phyloP scores from a whole-genome alignment of 805 yeast genomes.

The Wickerhamiella sergipiensis region DNA sequence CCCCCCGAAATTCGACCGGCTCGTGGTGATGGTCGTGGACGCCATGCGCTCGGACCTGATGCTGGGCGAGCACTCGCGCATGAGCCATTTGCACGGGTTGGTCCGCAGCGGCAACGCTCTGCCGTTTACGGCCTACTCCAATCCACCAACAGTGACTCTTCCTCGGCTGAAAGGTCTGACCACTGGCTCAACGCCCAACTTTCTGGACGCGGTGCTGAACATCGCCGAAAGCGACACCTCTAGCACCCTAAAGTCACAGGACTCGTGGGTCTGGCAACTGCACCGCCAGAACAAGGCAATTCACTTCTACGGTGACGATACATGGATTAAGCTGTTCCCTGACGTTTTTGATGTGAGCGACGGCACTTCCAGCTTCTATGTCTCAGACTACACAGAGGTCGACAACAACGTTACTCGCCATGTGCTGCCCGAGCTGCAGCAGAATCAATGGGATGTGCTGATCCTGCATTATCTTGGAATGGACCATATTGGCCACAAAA shows the following conservation, averaged over 20 bases:
- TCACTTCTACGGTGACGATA: constrained; percentile 92
- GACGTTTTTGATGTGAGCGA: constrained; percentile 48
- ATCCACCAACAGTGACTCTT: constrained; percentile 93
- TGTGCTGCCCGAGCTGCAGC: constrained; percentile 42
- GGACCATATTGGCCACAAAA: constrained; percentile 96
- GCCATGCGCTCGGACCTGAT: constrained; percentile 85
- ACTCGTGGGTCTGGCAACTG: constrained; percentile 78
- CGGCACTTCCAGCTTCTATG: constrained; percentile 90
- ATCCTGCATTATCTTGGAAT: constrained; percentile 85
- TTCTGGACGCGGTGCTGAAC: constrained; percentile 84
- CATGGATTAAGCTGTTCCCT: constrained; percentile 90
- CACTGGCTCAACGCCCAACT: constrained; percentile 89
- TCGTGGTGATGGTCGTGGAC: constrained; percentile 79
- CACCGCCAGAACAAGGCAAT: constrained; percentile 30
- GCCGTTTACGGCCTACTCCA: constrained; percentile 82
- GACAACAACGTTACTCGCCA: constrained; percentile 90
- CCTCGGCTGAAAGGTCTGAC: constrained; percentile 66
- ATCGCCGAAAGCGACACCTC: constrained; percentile 80
- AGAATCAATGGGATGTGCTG: constrained; percentile 61
- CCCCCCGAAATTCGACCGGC: constrained; percentile 42
- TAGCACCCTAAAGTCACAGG: constrained; percentile 58
- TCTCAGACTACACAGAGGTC: constrained; percentile 87
- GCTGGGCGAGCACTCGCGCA: constrained; percentile 49
- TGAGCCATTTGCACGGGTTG: constrained; percentile 52
- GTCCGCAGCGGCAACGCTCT: constrained; percentile 56